phyloP scores from a whole-genome alignment of 2,329 filamentous ascomycete genomes.

The Colletotrichum navitas region DNA sequence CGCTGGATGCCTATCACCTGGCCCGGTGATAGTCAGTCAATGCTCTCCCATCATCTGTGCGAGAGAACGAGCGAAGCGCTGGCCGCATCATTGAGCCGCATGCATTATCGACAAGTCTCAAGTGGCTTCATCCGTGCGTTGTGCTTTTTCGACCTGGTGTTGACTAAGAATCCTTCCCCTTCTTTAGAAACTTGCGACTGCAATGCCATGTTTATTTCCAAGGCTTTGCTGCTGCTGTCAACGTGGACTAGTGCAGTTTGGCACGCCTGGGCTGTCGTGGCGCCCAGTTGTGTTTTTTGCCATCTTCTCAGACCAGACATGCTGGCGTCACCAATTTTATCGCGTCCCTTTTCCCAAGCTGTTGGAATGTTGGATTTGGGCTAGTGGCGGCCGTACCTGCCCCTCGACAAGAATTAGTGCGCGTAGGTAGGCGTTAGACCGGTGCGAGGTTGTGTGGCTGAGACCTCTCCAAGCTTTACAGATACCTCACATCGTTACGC shows the following conservation, averaged over 20 bases:
- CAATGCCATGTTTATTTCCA: constrained; percentile 1
- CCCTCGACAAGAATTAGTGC: constrained; percentile 26
- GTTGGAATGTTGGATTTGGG: constrained; percentile 38
- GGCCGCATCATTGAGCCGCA: constrained; percentile 11
- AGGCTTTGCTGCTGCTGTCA: not conserved
- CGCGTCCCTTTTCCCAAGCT: constrained; percentile 32
- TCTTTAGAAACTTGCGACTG: constrained; percentile 5
- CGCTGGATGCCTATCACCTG: constrained; percentile 17
- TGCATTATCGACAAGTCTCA: constrained; percentile 15
- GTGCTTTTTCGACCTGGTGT: not conserved
- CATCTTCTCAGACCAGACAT: constrained; percentile 1
- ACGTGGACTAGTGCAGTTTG: not conserved
- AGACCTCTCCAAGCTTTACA: constrained; percentile 29
- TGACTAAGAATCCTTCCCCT: not conserved
- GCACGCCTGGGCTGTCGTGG: constrained; percentile 16
- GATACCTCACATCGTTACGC: constrained; percentile 2
- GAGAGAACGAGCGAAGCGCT: constrained; percentile 18
- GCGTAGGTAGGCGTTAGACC: constrained; percentile 29
- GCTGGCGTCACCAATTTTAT: constrained; percentile 11
- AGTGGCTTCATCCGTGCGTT: constrained; percentile 11
- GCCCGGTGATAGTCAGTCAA: constrained; percentile 9
- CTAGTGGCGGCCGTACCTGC: constrained; percentile 34
- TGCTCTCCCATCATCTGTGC: constrained; percentile 27
- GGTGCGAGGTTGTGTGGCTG: constrained; percentile 33
- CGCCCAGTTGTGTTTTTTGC: constrained; percentile 15